Evolutionary conservation across 768 basidiomycete species (phyloP), one percentile per base, ranked within the genome.

Genomic region (Kwoniella sp.): DNA sequence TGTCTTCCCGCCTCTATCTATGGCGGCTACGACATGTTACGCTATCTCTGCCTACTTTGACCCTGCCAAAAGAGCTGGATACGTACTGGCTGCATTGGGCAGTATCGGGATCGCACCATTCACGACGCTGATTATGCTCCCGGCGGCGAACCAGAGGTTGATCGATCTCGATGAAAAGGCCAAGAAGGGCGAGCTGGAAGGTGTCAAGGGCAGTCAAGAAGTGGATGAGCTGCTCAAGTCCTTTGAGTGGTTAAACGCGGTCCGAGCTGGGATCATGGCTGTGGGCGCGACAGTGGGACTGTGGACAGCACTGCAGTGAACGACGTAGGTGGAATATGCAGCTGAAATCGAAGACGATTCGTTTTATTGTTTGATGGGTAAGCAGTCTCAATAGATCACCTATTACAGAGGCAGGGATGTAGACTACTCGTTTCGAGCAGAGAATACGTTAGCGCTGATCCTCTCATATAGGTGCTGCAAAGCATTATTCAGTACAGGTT

Each of bases 51-150:
- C 63, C 2, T 64, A 64, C 26, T 4, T 26, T 13, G 36, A 51
- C 5, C 54, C 63, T 2, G 22, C n/a, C 21, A 48, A 63, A 17
- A 9, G 37, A 7, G 19, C 9, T 6, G 55, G 30, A 12, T 64
- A 30, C 46, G 25, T 21, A 27, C 2, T 52, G 6, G 63, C 63
- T 15, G 50, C 57, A n/a, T 1, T 33, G 9, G 63, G 63, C 3
- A 33, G 40, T 25, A 21, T 64, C 22, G 37, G 63, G 19, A 64
- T 64, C 22, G 13, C 57, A 33, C 63, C 63, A 6, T 64, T 64
- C 53, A 64, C 63, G 13, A 26, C 33, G 9, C 21, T 52, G 4
- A 49, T 50, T 15, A 64, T 64, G 55, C 36, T 64, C 49, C 63
- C 63, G 2, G 33, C 9, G 15, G 33, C 50, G 12, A 58, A 58